Conservation (phyloP, 2,329 filamentous ascomycete species). For the Fusarium newnesense region DNA sequence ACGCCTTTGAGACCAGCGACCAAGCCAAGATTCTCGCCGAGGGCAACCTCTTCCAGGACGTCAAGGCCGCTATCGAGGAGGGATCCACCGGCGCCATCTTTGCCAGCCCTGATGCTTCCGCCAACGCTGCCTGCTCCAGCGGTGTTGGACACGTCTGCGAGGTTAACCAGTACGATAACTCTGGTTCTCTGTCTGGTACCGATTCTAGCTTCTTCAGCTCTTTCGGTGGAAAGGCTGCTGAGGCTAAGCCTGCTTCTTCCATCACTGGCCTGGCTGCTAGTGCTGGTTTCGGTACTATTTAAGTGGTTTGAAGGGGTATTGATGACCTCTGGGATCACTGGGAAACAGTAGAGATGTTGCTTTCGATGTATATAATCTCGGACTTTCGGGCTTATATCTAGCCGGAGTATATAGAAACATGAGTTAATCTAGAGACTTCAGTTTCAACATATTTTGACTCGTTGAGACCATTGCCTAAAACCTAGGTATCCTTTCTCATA, state of each 20-base stretch:
- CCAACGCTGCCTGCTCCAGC: constrained; percentile 55
- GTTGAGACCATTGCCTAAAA: rapidly evolving
- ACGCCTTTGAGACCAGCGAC: constrained; percentile 64
- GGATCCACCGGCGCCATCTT: constrained; percentile 48
- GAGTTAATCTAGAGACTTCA: background rate
- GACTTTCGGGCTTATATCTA: background rate
- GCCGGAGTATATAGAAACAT: constrained; percentile 1
- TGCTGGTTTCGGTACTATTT: constrained; percentile 60
- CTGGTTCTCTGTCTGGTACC: constrained; percentile 51
- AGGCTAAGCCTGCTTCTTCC: constrained; percentile 49
- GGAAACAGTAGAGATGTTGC: background rate
- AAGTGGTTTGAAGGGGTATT: background rate
- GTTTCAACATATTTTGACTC: background rate
- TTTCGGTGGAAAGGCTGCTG: constrained; percentile 63
- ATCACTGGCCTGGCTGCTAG: constrained; percentile 51
- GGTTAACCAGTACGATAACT: constrained; percentile 59
- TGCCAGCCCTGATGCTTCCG: constrained; percentile 43
- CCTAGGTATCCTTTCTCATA: too few relatives aligned
- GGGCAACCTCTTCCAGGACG: constrained; percentile 68
- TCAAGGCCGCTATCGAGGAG: constrained; percentile 54
- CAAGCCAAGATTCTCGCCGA: constrained; percentile 61
- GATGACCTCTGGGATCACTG: background rate
- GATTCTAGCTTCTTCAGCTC: constrained; percentile 60
- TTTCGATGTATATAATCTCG: constrained; percentile 19
- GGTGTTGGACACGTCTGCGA: constrained; percentile 61